These are phyloP conservation scores for Mycena leptocephala DNA, from an alignment of 768 basidiomycete species.

Conservation along the genomic window DNA sequence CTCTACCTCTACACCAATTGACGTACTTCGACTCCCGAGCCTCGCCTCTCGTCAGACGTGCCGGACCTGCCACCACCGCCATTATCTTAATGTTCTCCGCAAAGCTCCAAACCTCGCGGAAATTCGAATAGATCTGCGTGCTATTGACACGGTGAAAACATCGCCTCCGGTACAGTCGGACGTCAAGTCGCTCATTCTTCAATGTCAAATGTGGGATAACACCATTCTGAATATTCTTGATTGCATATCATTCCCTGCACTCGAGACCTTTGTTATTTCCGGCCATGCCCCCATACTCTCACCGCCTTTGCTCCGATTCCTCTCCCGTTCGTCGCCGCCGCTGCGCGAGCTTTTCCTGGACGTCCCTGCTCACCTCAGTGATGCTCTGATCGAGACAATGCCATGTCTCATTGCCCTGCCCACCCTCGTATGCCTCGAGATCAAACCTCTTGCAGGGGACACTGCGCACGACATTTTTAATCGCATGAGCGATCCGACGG, in stretches of 20 bases:
- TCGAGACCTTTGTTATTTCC: conserved; percentile 2
- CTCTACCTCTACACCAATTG: background rate
- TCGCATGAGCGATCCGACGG: background rate
- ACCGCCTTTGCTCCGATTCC: background rate
- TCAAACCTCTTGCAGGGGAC: background rate
- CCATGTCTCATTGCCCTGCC: background rate
- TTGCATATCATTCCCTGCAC: conserved; percentile 7
- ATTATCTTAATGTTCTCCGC: background rate
- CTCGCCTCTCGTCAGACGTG: background rate
- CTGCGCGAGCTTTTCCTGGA: conserved; percentile 7
- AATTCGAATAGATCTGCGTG: background rate
- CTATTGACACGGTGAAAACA: background rate
- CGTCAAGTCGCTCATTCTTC: background rate
- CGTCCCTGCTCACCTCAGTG: background rate
- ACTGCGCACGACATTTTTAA: conserved; percentile 3
- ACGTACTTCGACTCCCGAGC: conserved; percentile 9
- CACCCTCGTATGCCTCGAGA: background rate
- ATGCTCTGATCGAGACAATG: background rate
- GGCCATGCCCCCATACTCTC: background rate
- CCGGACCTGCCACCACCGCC: no score
- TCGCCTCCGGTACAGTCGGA: background rate
- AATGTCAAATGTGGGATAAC: background rate
- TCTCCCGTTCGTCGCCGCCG: conserved; percentile 8
- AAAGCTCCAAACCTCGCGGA: background rate
- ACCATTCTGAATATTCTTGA: background rate